Base-by-base conservation (phyloP, 306 rosid genomes). In the Prunus kanzakura region DNA sequence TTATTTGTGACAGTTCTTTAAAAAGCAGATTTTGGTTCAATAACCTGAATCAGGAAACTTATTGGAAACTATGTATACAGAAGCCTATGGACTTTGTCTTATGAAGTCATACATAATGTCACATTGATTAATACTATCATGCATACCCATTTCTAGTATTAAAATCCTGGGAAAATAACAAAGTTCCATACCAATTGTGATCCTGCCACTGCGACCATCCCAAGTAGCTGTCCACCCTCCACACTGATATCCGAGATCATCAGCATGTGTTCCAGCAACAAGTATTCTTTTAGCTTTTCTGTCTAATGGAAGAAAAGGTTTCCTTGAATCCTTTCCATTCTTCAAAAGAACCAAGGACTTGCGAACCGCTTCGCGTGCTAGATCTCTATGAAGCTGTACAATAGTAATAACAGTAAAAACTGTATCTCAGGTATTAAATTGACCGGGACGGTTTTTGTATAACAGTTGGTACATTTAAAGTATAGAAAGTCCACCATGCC, bases 141-240 rank as follows among this genome's bases (percentile, higher is more conserved):
- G 20, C 25, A 67, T 38, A 22, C 62, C 25, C 15, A 0, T 49
- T 58, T 51, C 60, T 6, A 27, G 11, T 61, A 50, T 71, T 71
- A 52, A 38, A 54, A 32, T 72, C 67, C 16, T 41, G 57, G 32
- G 64, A 46, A 57, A 29, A 61, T 16, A 65, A 14, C 35, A 64
- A 56, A 27, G 64, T 46, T 65, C 47, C 84, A 56, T 91, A 90
- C 97, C 97, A 47, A 86, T 41, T 11, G 97, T 90, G 38, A 86
- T 89, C 78, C 82, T 81, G 65, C 98, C 97, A 27, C 88, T 78
- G 16, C 67, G 7, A 58, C 97, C 98, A 75, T 63, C 43, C 95
- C 91, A 89, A 35, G 89, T 81, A 58, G 70, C 78, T 4, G 97
- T 94, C 97, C 98, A 90, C 71, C 98, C 97, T 66, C 98, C 97